Percentiles rank a stretch among this genome's conserved stretches.
phyloP scores from a whole-genome alignment of 1,284 basidiomycete genomes.

The Omphalotus olearius region DNA sequence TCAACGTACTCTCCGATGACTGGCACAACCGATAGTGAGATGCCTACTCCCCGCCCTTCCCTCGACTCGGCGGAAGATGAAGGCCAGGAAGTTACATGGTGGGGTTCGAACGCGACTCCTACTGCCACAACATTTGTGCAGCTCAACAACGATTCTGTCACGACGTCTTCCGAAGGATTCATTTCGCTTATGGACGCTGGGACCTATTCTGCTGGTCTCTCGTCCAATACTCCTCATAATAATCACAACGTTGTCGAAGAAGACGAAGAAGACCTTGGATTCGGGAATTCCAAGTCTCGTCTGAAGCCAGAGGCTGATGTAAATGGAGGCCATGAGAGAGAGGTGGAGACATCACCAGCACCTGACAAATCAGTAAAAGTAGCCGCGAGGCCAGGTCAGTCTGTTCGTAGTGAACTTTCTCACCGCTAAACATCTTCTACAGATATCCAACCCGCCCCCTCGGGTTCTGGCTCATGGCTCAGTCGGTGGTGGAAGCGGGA shows the following conservation, averaged over 20 bases:
- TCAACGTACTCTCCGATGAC: constrained; percentile 23
- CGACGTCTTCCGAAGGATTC: constrained; percentile 58
- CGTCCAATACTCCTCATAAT: constrained; percentile 23
- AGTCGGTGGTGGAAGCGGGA: constrained; percentile 69
- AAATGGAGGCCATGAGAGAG: constrained; percentile 22
- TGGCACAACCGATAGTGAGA: constrained; percentile 27
- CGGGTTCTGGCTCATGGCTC: constrained; percentile 66
- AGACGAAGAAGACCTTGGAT: constrained; percentile 85
- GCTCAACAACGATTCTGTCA: constrained; percentile 36
- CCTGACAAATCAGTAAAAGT: constrained; percentile 12
- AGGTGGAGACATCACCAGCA: constrained; percentile 10
- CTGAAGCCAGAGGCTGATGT: constrained; percentile 30
- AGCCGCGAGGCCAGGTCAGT: constrained; percentile 35
- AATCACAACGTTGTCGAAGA: constrained; percentile 35
- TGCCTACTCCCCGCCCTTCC: constrained; percentile 31
- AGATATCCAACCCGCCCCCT: constrained; percentile 30
- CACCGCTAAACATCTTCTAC: constrained; percentile 9
- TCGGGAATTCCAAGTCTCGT: constrained; percentile 70
- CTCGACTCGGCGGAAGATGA: constrained; percentile 31
- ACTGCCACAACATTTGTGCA: constrained; percentile 61
- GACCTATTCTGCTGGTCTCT: constrained; percentile 39
- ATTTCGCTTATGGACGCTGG: constrained; percentile 82
- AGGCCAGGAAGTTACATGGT: constrained; percentile 51
- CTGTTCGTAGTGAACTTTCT: not conserved
- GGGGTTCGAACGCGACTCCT: constrained; percentile 63